These are phyloP conservation scores for Colletotrichum sp. DNA, from an alignment of 2,329 filamentous ascomycete species.

Conservation along the genomic window DNA sequence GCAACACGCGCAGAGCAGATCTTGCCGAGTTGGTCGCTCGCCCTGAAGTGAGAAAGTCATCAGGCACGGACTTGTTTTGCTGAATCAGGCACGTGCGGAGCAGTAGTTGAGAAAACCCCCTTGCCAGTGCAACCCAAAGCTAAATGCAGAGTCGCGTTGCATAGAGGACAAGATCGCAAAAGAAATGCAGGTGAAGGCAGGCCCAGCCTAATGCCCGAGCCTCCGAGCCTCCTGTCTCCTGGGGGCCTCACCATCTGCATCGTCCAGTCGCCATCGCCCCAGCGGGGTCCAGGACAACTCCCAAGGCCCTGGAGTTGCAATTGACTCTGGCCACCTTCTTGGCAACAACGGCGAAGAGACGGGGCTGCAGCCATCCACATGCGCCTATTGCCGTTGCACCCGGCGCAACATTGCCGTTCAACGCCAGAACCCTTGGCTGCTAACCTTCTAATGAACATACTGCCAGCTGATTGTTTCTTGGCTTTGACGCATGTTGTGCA, in stretches of 20 bases:
- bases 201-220: neutral
- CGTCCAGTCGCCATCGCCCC: neutral
- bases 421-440: neutral
- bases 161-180: neutral
- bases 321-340: neutral
- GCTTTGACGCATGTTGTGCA: neutral
- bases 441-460: neutral
- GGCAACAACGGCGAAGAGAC: neutral
- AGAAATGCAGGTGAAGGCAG: neutral
- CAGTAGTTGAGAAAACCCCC: neutral
- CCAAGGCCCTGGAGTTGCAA: neutral
- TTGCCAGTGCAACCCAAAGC: neutral
- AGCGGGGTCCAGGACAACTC: neutral
- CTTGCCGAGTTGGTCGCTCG: slow-evolving; percentile 6
- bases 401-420: neutral
- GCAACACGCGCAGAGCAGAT: slow-evolving; percentile 9
- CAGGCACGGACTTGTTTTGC: neutral
- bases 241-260: neutral
- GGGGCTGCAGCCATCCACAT: neutral
- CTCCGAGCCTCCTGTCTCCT: neutral
- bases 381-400: neutral
- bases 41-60: neutral
- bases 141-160: slow-evolving; percentile 3
- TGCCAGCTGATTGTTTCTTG: neutral
- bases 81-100: slow-evolving; percentile 11